Evolutionary conservation across 345 rosid species (phyloP).

Genomic region (Rhizophora mangle): DNA sequence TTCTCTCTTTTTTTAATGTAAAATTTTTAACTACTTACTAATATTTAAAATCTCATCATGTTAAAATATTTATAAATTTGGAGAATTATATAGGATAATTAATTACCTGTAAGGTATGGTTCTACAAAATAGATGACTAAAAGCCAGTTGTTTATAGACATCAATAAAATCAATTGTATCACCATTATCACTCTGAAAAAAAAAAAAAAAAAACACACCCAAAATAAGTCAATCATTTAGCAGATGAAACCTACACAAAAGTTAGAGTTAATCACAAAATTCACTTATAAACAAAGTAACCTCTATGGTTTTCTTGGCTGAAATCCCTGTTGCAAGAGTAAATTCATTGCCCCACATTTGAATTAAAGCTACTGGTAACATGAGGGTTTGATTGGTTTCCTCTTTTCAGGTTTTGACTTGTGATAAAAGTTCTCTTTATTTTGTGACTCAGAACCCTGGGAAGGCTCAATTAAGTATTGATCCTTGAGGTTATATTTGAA

Average conservation of each 20-base stretch:
- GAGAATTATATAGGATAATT: background rate
- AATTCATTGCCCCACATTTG: background rate
- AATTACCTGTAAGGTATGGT: conserved; percentile 21
- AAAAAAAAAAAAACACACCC: background rate
- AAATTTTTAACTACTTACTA: too few species aligned
- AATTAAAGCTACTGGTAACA: background rate
- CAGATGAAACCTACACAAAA: background rate
- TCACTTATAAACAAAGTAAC: background rate
- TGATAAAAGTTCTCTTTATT: too few species aligned
- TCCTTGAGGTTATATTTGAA: too few species aligned
- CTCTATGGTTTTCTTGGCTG: background rate
- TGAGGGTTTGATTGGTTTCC: too few species aligned
- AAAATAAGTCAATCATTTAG: background rate
- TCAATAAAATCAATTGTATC: conserved; percentile 26
- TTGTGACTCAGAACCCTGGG: too few species aligned
- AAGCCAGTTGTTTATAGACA: conserved; percentile 29
- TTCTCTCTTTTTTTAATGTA: too few species aligned
- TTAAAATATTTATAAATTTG: background rate
- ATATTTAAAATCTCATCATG: too few species aligned
- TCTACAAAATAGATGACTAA: conserved; percentile 27
- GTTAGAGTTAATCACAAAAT: too few species aligned
- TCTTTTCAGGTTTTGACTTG: too few species aligned
- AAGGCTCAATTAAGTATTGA: too few species aligned
- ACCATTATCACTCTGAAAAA: conserved; percentile 5
- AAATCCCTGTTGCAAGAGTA: background rate